phyloP scores from a whole-genome alignment of 2,329 filamentous ascomycete species.

The Eurotiales sp. region DNA sequence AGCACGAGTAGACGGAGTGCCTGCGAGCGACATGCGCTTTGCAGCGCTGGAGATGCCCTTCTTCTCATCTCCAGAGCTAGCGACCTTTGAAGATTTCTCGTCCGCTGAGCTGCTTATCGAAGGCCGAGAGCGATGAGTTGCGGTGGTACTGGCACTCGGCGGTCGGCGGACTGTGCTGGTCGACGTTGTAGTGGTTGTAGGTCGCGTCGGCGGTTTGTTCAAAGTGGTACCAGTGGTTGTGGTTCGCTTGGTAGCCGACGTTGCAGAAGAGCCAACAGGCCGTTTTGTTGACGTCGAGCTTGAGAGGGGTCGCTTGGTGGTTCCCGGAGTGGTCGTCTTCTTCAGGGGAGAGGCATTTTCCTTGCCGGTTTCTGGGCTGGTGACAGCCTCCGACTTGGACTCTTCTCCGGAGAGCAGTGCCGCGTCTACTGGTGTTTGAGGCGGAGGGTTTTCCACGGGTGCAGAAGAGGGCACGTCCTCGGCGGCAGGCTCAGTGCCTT shows the following conservation, averaged over 20 bases:
- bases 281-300: conserved; percentile 34
- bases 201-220: conserved; percentile 44
- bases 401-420: conserved; percentile 33
- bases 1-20: conserved; percentile 33
- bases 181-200: conserved; percentile 17
- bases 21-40: conserved; percentile 44
- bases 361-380: conserved; percentile 33
- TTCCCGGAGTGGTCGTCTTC: conserved; percentile 16
- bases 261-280: conserved; percentile 25
- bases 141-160: conserved; percentile 31
- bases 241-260: conserved; percentile 26
- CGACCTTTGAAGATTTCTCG: conserved; percentile 35
- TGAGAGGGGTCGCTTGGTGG: conserved; percentile 22
- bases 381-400: conserved; percentile 21
- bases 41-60: conserved; percentile 40
- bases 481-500: conserved; percentile 17
- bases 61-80: conserved; percentile 44
- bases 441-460: conserved; percentile 26
- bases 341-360: conserved; percentile 35
- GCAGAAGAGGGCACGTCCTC: conserved; percentile 17
- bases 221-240: conserved; percentile 35
- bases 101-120: conserved; percentile 44
- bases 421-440: conserved; percentile 33
- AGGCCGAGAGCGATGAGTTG: conserved; percentile 38
- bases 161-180: conserved; percentile 11